These are phyloP conservation scores for Pyrenochaeta sp. DNA, from an alignment of 2,329 filamentous ascomycete genomes.

Conservation along the genomic window DNA sequence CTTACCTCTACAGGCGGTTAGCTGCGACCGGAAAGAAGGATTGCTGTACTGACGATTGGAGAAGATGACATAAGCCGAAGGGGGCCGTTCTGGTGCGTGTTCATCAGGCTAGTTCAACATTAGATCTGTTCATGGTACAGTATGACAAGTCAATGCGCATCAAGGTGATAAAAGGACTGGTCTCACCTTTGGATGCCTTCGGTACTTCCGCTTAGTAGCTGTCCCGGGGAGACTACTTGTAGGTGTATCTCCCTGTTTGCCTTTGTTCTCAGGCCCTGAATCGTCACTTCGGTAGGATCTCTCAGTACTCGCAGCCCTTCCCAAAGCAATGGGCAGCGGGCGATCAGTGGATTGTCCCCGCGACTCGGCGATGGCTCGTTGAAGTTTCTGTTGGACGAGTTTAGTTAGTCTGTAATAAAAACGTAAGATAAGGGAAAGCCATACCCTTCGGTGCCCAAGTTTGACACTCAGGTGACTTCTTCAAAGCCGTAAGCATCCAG, in stretches of 20 bases:
- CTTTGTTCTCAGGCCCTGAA: slow-evolving; percentile 57
- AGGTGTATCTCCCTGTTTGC: slow-evolving; percentile 55
- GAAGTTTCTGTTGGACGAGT: slow-evolving; percentile 70
- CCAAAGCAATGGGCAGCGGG: slow-evolving; percentile 48
- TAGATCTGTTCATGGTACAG: slow-evolving; percentile 12
- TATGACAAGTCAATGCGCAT: neutral
- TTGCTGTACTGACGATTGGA: slow-evolving; percentile 75
- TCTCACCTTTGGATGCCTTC: slow-evolving; percentile 77
- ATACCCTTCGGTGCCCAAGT: slow-evolving; percentile 80
- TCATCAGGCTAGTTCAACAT: slow-evolving; percentile 71
- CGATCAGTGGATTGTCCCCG: slow-evolving; percentile 61
- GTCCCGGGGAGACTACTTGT: slow-evolving; percentile 40
- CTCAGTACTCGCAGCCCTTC: slow-evolving; percentile 62
- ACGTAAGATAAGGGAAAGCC: slow-evolving; percentile 35
- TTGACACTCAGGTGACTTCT: slow-evolving; percentile 80
- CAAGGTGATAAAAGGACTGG: neutral
- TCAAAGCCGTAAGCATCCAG: slow-evolving; percentile 18
- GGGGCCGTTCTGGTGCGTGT: slow-evolving; percentile 79
- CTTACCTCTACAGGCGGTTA: slow-evolving; percentile 68
- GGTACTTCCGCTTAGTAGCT: slow-evolving; percentile 74
- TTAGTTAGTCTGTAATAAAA: slow-evolving; percentile 7
- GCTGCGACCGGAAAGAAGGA: neutral
- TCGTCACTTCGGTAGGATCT: slow-evolving; percentile 64
- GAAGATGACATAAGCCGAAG: slow-evolving; percentile 85
- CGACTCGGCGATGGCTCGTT: slow-evolving; percentile 79